phyloP scores from a whole-genome alignment of 1,284 basidiomycete genomes.

The Heterobasidion irregulare region DNA sequence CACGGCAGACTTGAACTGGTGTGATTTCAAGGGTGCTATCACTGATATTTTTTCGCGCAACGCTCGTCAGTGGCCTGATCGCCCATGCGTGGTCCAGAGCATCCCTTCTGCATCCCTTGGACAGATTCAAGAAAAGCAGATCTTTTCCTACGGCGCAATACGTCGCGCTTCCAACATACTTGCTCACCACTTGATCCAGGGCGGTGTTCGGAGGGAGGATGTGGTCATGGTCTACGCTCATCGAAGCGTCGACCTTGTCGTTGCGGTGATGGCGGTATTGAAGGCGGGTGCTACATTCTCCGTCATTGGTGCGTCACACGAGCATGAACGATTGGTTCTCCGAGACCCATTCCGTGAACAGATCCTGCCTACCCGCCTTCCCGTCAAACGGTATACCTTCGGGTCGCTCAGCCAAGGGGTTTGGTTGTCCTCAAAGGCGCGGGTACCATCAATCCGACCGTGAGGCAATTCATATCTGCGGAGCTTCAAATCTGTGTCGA shows the following conservation, averaged over 20 bases:
- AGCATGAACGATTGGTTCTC: background rate
- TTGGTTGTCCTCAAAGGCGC: slow-evolving; percentile 91
- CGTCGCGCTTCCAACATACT: slow-evolving; percentile 85
- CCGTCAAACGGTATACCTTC: slow-evolving; percentile 92
- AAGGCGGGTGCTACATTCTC: slow-evolving; percentile 98
- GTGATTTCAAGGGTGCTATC: slow-evolving; percentile 93
- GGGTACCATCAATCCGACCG: slow-evolving; percentile 73
- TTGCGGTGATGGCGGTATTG: slow-evolving; percentile 94
- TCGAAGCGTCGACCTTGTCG: slow-evolving; percentile 92
- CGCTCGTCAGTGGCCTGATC: slow-evolving; percentile 69
- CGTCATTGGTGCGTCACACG: slow-evolving; percentile 72
- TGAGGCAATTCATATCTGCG: slow-evolving; percentile 78
- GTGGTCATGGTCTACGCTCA: slow-evolving; percentile 99
- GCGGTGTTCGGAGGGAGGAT: slow-evolving; percentile 87
- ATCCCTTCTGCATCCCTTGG: slow-evolving; percentile 36
- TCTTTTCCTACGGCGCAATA: slow-evolving; percentile 79
- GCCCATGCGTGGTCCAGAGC: slow-evolving; percentile 80
- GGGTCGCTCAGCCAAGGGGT: slow-evolving; percentile 91
- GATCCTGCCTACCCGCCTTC: slow-evolving; percentile 97
- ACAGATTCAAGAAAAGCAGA: slow-evolving; percentile 44
- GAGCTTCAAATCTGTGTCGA: slow-evolving; percentile 89
- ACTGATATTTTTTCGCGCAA: slow-evolving; percentile 89
- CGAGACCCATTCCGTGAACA: slow-evolving; percentile 20
- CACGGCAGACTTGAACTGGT: slow-evolving; percentile 90
- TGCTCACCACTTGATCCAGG: slow-evolving; percentile 84